Evolutionary conservation across 169 alveolate species (phyloP), one percentile per base, ranked within the genome.

Genomic region (Babesia ovis): DNA sequence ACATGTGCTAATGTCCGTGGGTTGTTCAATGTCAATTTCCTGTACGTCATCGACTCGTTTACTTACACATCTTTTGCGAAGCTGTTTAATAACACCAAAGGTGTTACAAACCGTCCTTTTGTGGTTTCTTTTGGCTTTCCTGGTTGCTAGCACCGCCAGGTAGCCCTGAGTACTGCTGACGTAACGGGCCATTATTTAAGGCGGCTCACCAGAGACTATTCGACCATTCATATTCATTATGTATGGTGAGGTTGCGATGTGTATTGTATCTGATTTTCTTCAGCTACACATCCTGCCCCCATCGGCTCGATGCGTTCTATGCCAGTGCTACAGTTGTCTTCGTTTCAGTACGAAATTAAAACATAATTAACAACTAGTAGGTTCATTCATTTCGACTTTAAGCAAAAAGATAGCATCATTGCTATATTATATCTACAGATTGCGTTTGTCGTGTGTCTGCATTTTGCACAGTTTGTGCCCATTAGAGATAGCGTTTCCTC

Each of bases 401-500:
- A n/a, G n/a, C n/a, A n/a, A n/a, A n/a, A n/a, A n/a, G n/a, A n/a
- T n/a, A n/a, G n/a, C n/a, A n/a, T n/a, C n/a, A n/a, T n/a, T n/a
- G 42, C 27, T 14, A n/a, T n/a, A 23, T 22, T 53, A 53, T 3
- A 23, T 12, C 27, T 53, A 23, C 61, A 53, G 41, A 27, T 53
- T 53, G 41, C 61, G 29, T 2, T 20, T n/a, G 48, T n/a, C n/a
- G 2, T 2, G 4, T 39, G 71, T 18, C 71, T 61, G 71, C 58
- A 35, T 45, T 35, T 61, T 11, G 42, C 43, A 22, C 57, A 31
- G 42, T 22, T n/a, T 6, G 62, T 23, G 55, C 25, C 41, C 42
- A 23, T 74, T 43, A 74, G 22, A 58, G 61, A 39, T 66, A 76
- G 22, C 48, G 27, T 43, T 68, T 76, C 57, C 85, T 64, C 58